Percentiles rank a stretch among this genome's conserved stretches.
Conservation (phyloP, 1,284 basidiomycete genomes). For the Trichosporon asahii region DNA sequence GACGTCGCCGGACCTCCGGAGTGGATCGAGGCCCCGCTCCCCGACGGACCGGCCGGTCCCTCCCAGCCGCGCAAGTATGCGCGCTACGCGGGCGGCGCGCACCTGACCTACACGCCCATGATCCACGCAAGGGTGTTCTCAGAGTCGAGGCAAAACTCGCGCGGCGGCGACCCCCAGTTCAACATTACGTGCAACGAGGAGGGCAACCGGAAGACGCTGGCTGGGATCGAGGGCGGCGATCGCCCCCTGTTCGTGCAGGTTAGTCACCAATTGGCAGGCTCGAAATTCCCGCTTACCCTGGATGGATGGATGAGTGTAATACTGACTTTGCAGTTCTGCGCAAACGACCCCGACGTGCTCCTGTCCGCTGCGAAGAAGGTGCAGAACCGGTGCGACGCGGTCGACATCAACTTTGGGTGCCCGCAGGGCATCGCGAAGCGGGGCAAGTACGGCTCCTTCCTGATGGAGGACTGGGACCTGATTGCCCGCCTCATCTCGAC, state of each 20-base stretch:
- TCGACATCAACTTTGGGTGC: constrained; percentile 94
- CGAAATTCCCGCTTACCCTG: no score
- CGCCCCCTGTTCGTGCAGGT: constrained; percentile 82
- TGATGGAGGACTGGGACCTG: constrained; percentile 92
- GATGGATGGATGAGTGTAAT: no score
- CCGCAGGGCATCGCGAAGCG: constrained; percentile 90
- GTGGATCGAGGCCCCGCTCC: constrained; percentile 21
- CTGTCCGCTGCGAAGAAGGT: constrained; percentile 71
- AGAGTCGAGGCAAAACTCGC: constrained; percentile 42
- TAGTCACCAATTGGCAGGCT: constrained; percentile 11
- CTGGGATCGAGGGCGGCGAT: constrained; percentile 56
- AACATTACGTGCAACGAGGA: constrained; percentile 59
- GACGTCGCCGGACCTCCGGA: constrained; percentile 30
- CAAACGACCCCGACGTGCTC: constrained; percentile 77
- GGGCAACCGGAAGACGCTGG: constrained; percentile 42
- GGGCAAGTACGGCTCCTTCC: constrained; percentile 83
- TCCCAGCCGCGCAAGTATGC: constrained; percentile 15
- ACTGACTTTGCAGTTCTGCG: constrained; percentile 64
- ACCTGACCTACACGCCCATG: constrained; percentile 94
- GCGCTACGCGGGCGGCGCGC: constrained; percentile 47
- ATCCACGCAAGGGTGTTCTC: constrained; percentile 89
- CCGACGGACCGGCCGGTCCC: not conserved
- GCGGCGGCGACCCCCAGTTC: constrained; percentile 60
- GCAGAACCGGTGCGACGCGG: constrained; percentile 75
- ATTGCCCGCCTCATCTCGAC: constrained; percentile 75